phyloP scores from a whole-genome alignment of 768 basidiomycete genomes.

The Suillus subalutaceus region DNA sequence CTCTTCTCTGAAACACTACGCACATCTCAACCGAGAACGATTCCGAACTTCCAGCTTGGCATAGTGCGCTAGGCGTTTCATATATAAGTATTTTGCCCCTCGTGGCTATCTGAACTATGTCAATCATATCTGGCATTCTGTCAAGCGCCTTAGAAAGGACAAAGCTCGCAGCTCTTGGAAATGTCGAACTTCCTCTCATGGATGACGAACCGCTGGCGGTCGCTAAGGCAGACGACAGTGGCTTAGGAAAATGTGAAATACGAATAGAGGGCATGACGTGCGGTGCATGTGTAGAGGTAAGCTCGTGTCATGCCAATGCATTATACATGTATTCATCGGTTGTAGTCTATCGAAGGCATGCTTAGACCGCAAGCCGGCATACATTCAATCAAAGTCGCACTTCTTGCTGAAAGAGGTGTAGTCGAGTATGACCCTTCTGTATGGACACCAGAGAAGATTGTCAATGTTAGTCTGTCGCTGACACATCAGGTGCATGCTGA shows the following conservation, averaged over 20 bases:
- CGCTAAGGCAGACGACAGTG: conserved; percentile 24
- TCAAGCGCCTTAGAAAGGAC: conserved; percentile 12
- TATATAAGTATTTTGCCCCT: neutral
- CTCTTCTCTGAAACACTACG: neutral
- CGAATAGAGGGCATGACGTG: conserved; percentile 92
- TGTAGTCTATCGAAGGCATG: conserved; percentile 82
- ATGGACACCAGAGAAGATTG: conserved; percentile 85
- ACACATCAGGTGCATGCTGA: conserved; percentile 13
- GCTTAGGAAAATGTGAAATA: conserved; percentile 67
- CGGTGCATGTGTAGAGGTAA: conserved; percentile 84
- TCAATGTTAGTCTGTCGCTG: conserved; percentile 49
- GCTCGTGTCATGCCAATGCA: conserved; percentile 21
- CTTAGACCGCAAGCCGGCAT: conserved; percentile 88
- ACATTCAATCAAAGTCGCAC: conserved; percentile 86
- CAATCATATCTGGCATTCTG: conserved; percentile 10
- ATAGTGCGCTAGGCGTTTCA: neutral
- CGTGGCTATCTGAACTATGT: conserved; percentile 2
- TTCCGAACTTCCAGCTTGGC: neutral
- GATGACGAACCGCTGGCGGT: conserved; percentile 27
- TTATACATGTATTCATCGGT: neutral
- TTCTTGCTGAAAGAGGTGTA: conserved; percentile 92
- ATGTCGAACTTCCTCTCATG: conserved; percentile 20
- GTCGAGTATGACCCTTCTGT: conserved; percentile 82
- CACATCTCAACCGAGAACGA: neutral
- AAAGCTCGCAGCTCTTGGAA: conserved; percentile 12